These are phyloP conservation scores for Pseudonitzschia pungens DNA, from an alignment of 108 stramenopile species.

Conservation along the genomic window DNA sequence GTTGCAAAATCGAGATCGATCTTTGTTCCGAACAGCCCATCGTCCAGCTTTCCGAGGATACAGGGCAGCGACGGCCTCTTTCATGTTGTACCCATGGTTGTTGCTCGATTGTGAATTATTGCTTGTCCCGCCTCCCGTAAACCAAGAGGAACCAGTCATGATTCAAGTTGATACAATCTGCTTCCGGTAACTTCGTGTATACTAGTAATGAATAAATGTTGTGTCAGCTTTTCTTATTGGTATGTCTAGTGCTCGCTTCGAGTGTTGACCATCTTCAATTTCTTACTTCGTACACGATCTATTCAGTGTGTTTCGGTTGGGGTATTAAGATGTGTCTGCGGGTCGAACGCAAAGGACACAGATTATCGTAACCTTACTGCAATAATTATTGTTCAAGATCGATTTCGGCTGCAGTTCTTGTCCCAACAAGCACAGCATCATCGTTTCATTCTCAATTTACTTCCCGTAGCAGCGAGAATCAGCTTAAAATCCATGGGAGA, in stretches of 20 bases:
- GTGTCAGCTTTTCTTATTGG: not conserved
- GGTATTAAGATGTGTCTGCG: too few species aligned
- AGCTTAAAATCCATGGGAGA: too few species aligned
- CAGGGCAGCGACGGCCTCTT: constrained; percentile 60
- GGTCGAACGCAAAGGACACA: not conserved
- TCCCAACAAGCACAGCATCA: too few species aligned
- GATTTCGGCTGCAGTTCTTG: too few species aligned
- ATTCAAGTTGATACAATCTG: not conserved
- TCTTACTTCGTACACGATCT: not conserved
- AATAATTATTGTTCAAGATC: too few species aligned
- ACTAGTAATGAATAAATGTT: not conserved
- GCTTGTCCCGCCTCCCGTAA: constrained; percentile 6
- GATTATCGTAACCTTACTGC: too few species aligned
- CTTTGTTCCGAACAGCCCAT: not conserved
- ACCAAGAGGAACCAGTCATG: constrained; percentile 34
- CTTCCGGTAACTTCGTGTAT: not conserved
- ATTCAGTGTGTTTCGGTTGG: too few species aligned
- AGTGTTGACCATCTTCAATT: not conserved
- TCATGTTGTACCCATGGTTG: constrained; percentile 31
- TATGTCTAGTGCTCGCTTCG: not conserved
- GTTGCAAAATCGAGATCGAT: constrained; percentile 58
- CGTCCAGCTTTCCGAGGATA: constrained; percentile 46
- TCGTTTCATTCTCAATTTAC: too few species aligned
- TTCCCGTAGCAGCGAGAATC: too few species aligned
- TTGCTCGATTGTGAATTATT: not conserved